Evolutionary conservation across 2,329 filamentous ascomycete species (phyloP), one percentile per base, ranked within the genome.

Genomic region (Stachybotrys chartarum): DNA sequence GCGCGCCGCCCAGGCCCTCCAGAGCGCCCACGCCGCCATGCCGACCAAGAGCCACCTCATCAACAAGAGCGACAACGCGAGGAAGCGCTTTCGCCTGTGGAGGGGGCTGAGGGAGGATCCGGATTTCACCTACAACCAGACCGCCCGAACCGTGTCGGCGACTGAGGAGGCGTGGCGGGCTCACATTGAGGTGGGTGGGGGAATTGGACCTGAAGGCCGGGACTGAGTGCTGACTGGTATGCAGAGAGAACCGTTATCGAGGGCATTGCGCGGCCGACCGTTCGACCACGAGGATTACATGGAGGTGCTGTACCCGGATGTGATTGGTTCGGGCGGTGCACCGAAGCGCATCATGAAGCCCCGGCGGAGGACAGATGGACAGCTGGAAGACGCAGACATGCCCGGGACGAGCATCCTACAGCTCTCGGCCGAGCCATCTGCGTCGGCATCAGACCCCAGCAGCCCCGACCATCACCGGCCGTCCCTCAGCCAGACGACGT

Each of bases 41-140:
- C 80, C 81, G n/a, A 77, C 81, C 58, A 84, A 84, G 69, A 78
- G 75, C 61, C 81, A 84, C 54, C 76, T 84, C 42, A 82, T 84
- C 67, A 84, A 84, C 72, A 84, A 84, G 70, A 82, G 79, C 59
- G 81, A 84, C 68, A 84, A 84, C 66, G 81, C 81, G 57, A 76
- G 81, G 52, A 84, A 84, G 67, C 80, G 81, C 62, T 84, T 84
- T 58, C 78, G 81, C n/a, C 70, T 84, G 53, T 84, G 81, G 81
- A 71, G 81, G 17, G 80, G 81, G 24, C 67, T 84, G 60, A 72
- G 81, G 30, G 81, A 84, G 64, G 76, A 84, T 56, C 76, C 78
- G 3, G 78, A 81, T 12, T 84, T 84, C 56, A 65, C 75, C 3
- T 84, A 84, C 62, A 80, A 82, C 58, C 69, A 74, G 6, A 66